Percentiles rank a stretch among this genome's conserved stretches.
Conservation (phyloP, 106 monocot species). For the Iris macrosiphon region DNA sequence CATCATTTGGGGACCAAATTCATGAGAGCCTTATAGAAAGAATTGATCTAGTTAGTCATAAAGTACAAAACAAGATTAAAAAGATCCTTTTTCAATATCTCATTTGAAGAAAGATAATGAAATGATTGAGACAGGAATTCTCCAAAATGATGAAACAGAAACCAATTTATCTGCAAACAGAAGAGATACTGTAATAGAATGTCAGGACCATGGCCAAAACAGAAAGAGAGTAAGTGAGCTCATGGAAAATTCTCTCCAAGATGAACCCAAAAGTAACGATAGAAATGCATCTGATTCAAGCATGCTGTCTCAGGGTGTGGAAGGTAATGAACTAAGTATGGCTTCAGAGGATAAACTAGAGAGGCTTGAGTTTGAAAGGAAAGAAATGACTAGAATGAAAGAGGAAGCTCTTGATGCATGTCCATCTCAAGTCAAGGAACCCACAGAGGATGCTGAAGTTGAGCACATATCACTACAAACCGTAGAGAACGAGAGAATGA, state of each 20-base stretch:
- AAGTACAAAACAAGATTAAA: no score
- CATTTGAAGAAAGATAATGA: no score
- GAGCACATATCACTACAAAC: not conserved
- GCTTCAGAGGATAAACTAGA: not conserved
- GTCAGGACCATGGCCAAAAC: no score
- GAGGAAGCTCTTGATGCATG: slow-evolving; percentile 4
- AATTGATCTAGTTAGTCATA: no score
- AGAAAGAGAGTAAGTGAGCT: no score
- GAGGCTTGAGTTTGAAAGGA: not conserved
- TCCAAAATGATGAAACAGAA: no score
- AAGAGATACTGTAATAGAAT: no score
- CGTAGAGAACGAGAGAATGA: not conserved
- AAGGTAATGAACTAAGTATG: not conserved
- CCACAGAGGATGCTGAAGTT: not conserved
- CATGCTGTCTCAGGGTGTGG: not conserved
- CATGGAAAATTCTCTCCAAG: no score
- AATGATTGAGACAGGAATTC: no score
- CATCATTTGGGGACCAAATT: slow-evolving; percentile 1
- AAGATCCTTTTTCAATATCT: no score
- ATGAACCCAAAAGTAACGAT: not conserved
- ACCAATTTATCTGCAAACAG: no score
- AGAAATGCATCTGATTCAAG: slow-evolving; percentile 2
- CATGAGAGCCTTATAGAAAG: not conserved
- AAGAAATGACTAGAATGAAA: not conserved
- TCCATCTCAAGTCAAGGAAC: not conserved